These are phyloP conservation scores for Trichoderma asperelloides DNA, from an alignment of 495 filamentous ascomycete species.

Conservation along the genomic window DNA sequence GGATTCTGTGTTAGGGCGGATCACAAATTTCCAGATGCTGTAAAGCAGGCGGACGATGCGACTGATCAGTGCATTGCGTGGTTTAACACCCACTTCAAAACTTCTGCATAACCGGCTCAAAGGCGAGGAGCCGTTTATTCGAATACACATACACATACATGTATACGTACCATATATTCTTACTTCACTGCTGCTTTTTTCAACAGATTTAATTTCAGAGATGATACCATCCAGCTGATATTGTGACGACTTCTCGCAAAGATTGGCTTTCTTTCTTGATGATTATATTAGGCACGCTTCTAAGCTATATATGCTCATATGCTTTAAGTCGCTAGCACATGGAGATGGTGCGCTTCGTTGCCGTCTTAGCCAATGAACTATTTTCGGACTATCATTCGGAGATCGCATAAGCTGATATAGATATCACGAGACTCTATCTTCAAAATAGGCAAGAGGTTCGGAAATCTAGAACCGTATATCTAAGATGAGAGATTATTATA, in stretches of 20 bases:
- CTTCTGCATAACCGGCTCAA: not conserved
- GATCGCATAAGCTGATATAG: not conserved
- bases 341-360: not conserved
- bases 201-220: not conserved
- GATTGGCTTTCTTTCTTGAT: not conserved
- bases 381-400: not conserved
- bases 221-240: not conserved
- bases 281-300: not conserved
- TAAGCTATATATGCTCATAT: not conserved
- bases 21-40: not conserved
- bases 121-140: not conserved
- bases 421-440: not conserved
- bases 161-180: no score
- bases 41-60: conserved; percentile 6
- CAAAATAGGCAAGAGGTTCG: not conserved
- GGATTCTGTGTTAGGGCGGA: conserved; percentile 9
- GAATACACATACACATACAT: no score
- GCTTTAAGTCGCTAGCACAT: not conserved
- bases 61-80: conserved; percentile 4
- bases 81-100: not conserved
- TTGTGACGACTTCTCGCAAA: not conserved
- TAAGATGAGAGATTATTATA: not conserved
- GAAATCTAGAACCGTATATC: not conserved
- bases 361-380: not conserved
- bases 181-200: no score